A percentile compares a stretch with the other conserved stretches of the same genome.
These are phyloP conservation scores for Lagerstroemia speciosa DNA, from an alignment of 345 rosid species.

Conservation along the genomic window DNA sequence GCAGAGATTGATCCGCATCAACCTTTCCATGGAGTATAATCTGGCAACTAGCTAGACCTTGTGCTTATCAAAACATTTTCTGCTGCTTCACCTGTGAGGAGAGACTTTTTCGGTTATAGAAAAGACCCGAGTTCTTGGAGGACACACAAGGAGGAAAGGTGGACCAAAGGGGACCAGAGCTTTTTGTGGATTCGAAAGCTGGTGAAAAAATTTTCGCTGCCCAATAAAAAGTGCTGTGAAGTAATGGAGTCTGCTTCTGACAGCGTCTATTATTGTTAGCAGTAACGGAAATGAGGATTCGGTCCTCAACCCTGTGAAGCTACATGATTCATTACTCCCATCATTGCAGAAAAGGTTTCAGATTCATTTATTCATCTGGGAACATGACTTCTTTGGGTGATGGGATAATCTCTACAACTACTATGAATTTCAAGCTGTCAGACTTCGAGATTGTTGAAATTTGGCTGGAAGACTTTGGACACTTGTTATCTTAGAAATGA, in stretches of 20 bases:
- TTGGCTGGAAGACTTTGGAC: slow-evolving; percentile 77
- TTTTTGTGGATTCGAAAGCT: neutral
- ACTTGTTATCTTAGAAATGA: slow-evolving; percentile 58
- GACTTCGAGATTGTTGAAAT: slow-evolving; percentile 50
- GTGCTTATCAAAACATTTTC: no score
- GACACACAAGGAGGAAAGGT: no score
- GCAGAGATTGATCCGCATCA: no score
- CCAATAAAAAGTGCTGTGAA: no score
- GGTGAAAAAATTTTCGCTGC: no score
- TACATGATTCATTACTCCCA: slow-evolving; percentile 84
- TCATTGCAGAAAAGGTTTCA: slow-evolving; percentile 59
- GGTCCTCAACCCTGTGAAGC: slow-evolving; percentile 45
- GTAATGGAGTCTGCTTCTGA: neutral
- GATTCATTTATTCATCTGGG: slow-evolving; percentile 30
- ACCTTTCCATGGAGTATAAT: no score
- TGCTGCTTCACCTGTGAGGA: no score
- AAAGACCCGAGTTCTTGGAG: no score
- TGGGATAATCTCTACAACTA: slow-evolving; percentile 32
- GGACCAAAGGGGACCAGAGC: neutral
- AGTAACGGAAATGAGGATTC: slow-evolving; percentile 79
- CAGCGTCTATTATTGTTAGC: slow-evolving; percentile 18
- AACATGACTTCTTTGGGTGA: slow-evolving; percentile 15
- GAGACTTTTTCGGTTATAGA: neutral
- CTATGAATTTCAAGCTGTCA: slow-evolving; percentile 62
- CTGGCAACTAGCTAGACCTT: no score